Evolutionary conservation across 139 green algal species (phyloP), one percentile per base, ranked within the genome.

Genomic region (Marvania coccoides): DNA sequence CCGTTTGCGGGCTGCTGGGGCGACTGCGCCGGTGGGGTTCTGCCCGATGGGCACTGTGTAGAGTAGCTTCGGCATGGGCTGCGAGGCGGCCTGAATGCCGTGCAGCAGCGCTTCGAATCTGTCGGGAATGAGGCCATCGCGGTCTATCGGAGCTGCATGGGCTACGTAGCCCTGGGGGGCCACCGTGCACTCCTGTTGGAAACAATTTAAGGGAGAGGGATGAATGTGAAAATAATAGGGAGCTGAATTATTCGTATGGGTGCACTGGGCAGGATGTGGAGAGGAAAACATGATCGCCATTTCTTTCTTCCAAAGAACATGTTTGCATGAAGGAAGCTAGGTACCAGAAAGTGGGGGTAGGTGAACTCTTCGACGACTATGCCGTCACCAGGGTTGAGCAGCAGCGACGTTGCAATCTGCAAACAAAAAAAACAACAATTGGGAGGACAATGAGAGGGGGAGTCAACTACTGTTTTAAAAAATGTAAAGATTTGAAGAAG

Each of bases 1-100:
- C 7, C 35, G 30, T 65, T 81, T 83, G 19, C 88, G 73, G 61
- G 76, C 55, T 23, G 64, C 1, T 0, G 65, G n/a, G 46, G 80
- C 81, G 24, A 70, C 70, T 15, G 58, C 56, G 30, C 87, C 86
- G 9, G 86, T 91, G 19, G 88, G 84, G 71, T 92, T 92, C 37
- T 91, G 88, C 24, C 73, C 86, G 2, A 69, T 75, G 40, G 88
- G 88, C 14, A 93, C 78, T 31, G 69, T 83, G 73, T 95, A 95
- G 48, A 90, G 54, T 35, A 90, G 33, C 45, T 63, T 70, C 56
- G 42, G 34, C 14, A 53, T 10, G 1, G n/a, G 29, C 29, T 57
- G 47, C 47, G 29, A 46, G 29, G 46, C 51, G 3, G 28, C 33
- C 15, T 37, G 15, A 3, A 38, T 13, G 36, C 39, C n/a, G 34